phyloP scores from a whole-genome alignment of 148 eudicot genomes.

The Rhododendron molle region DNA sequence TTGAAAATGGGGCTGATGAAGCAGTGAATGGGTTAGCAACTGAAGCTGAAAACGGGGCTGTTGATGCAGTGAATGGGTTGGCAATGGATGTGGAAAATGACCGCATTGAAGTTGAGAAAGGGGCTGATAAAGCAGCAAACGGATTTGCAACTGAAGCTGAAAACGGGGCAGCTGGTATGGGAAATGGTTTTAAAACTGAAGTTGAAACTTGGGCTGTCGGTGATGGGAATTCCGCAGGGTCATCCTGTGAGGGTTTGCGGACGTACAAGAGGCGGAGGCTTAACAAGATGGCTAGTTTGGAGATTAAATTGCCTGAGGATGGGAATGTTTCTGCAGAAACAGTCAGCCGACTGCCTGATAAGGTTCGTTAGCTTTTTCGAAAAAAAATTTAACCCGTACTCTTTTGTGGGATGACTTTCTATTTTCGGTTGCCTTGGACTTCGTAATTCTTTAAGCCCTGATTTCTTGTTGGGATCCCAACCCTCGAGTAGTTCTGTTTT shows the following conservation, averaged over 20 bases:
- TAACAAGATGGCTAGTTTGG: conserved; percentile 9
- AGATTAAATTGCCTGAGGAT: conserved; percentile 11
- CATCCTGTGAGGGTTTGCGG: conserved; percentile 16
- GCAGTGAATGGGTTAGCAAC: neutral
- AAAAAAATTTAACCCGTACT: neutral
- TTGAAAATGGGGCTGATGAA: neutral
- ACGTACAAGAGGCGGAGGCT: conserved; percentile 46
- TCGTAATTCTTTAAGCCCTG: neutral
- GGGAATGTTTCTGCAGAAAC: conserved; percentile 20
- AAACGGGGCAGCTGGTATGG: neutral
- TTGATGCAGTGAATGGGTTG: neutral
- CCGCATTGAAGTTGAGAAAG: neutral
- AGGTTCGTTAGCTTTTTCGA: conserved; percentile 21
- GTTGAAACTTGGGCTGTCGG: conserved; percentile 22
- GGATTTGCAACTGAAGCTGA: neutral
- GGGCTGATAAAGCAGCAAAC: neutral
- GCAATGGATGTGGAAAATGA: neutral
- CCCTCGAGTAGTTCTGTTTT: neutral
- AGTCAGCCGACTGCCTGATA: conserved; percentile 13
- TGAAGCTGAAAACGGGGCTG: neutral
- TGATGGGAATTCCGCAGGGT: conserved; percentile 16
- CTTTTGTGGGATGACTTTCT: neutral
- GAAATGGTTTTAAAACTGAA: conserved; percentile 4
- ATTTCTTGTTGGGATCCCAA: neutral
- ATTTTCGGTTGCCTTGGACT: neutral